Evolutionary conservation across 2,329 filamentous ascomycete genomes (phyloP).

Genomic region (Sclerotinia subarctica): DNA sequence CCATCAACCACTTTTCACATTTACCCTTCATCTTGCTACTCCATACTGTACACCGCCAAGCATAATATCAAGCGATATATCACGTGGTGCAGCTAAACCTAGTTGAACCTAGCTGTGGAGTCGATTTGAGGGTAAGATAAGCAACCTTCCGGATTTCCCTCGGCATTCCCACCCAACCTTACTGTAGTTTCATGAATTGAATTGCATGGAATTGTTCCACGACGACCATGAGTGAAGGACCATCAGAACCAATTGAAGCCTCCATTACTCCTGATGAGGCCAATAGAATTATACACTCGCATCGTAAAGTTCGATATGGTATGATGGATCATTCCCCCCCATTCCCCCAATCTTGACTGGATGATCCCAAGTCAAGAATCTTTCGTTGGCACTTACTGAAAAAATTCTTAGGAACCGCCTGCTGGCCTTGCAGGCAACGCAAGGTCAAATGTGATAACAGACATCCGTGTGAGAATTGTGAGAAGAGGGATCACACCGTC

Average conservation of each 20-base stretch:
- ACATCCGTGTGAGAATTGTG: constrained; percentile 65
- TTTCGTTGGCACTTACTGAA: constrained; percentile 21
- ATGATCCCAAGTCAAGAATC: constrained; percentile 9
- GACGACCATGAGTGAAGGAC: constrained; percentile 28
- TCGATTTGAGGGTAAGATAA: background rate
- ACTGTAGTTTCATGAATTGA: constrained; percentile 12
- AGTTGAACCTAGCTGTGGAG: constrained; percentile 8
- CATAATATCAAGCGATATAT: background rate
- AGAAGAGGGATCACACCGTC: constrained; percentile 62
- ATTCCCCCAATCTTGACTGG: constrained; percentile 13
- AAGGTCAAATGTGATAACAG: constrained; percentile 70
- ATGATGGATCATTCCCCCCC: constrained; percentile 36
- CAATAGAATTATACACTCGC: constrained; percentile 65
- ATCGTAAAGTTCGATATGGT: constrained; percentile 68
- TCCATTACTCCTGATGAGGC: constrained; percentile 53
- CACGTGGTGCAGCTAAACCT: constrained; percentile 11
- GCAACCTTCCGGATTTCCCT: constrained; percentile 20
- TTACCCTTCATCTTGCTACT: constrained; percentile 2
- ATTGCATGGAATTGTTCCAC: constrained; percentile 17
- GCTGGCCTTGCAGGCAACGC: constrained; percentile 65
- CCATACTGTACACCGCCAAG: constrained; percentile 1
- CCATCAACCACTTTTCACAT: background rate
- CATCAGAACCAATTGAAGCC: constrained; percentile 27
- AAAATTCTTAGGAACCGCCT: constrained; percentile 39
- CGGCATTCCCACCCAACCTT: constrained; percentile 4